These are phyloP conservation scores for Leccinum subgranulosum DNA, from an alignment of 768 basidiomycete genomes.

Conservation along the genomic window DNA sequence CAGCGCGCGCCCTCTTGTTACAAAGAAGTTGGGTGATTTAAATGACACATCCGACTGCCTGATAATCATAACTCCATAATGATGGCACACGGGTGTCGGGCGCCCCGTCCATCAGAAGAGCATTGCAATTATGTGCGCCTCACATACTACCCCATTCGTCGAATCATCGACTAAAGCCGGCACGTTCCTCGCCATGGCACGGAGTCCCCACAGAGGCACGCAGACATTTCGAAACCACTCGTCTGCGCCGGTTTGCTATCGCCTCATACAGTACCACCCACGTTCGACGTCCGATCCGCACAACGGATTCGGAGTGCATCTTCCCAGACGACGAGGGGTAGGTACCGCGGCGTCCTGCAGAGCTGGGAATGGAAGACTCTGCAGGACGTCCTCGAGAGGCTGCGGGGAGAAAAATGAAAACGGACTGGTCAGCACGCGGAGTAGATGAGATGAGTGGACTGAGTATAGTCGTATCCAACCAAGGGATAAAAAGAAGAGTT, in stretches of 20 bases:
- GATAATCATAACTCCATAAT: not conserved
- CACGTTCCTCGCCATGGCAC: constrained; percentile 71
- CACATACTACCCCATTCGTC: constrained; percentile 71
- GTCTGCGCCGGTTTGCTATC: constrained; percentile 39
- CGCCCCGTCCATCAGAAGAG: not conserved
- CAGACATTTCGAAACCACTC: constrained; percentile 41
- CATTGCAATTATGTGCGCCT: constrained; percentile 53
- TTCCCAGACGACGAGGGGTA: constrained; percentile 13
- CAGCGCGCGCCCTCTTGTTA: no score
- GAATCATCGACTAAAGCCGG: constrained; percentile 34
- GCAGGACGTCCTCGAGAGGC: constrained; percentile 8
- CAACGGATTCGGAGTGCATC: constrained; percentile 6
- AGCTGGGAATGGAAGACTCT: constrained; percentile 10
- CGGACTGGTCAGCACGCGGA: not conserved
- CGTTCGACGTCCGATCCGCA: constrained; percentile 8
- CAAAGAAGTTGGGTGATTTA: no score
- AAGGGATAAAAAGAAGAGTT: not conserved
- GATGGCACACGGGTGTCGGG: not conserved
- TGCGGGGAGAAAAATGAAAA: not conserved
- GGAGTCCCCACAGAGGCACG: constrained; percentile 79
- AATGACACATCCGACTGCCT: not conserved
- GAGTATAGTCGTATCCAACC: not conserved
- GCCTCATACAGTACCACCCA: constrained; percentile 7
- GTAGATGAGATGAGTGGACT: not conserved
- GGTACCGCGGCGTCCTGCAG: constrained; percentile 3